Evolutionary conservation across 257 asterid species (phyloP).

Genomic region (Galeopsis tetrahit): DNA sequence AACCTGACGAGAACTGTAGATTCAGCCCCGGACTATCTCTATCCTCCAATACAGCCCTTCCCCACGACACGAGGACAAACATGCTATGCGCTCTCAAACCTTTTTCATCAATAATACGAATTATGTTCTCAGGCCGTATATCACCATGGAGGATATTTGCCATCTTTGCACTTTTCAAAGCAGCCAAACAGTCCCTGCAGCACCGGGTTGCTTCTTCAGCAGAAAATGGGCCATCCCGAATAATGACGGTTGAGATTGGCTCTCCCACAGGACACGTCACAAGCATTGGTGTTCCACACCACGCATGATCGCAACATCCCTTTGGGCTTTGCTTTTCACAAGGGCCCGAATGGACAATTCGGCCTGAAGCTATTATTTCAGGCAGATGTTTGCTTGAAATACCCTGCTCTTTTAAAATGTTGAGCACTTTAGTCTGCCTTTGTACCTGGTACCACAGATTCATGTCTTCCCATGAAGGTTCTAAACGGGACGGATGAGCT

Average conservation of each 20-base stretch:
- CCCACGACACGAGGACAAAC: conserved; percentile 74
- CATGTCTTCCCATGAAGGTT: conserved; percentile 95
- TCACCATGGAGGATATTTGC: conserved; percentile 79
- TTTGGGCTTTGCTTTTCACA: conserved; percentile 68
- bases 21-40: conserved; percentile 74
- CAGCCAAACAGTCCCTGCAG: conserved; percentile 75
- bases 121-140: conserved; percentile 65
- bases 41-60: conserved; percentile 79
- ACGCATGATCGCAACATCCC: conserved; percentile 73
- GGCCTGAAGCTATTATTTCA: conserved; percentile 64
- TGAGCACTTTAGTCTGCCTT: conserved; percentile 78
- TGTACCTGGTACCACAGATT: conserved; percentile 88
- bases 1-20: conserved; percentile 67
- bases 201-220: conserved; percentile 66
- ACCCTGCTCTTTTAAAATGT: conserved; percentile 61
- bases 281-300: conserved; percentile 87
- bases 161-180: conserved; percentile 63
- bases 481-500: conserved; percentile 78
- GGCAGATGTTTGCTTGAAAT: conserved; percentile 64
- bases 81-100: conserved; percentile 33
- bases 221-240: conserved; percentile 52
- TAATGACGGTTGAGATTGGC: conserved; percentile 49
- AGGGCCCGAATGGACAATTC: conserved; percentile 65
- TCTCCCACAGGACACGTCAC: conserved; percentile 69
- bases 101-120: conserved; percentile 41